Base-by-base conservation (phyloP, 148 eudicot species). In the Rhododendron molle region DNA sequence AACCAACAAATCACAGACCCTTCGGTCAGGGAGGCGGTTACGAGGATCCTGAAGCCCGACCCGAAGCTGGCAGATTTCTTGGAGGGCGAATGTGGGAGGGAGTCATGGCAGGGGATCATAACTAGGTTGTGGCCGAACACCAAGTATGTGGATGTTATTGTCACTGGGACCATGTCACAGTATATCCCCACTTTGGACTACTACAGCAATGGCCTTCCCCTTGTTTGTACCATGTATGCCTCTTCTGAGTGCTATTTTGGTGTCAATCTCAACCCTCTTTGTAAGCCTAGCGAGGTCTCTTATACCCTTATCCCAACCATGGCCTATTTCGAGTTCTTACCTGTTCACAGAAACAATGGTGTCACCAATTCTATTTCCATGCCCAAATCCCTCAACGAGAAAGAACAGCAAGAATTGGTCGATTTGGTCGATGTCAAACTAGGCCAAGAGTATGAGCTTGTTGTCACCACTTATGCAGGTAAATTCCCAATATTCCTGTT, bases 201-300 rank as follows among this genome's bases (percentile, higher is more conserved):
- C 81, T 93, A 92, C 82, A 91, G 94, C 82, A 93, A 94, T 85
- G 95, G 96, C 32, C 76, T 95, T 16, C 98, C 98, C 23, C 86
- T 93, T 26, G 98, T 95, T 49, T 95, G 94, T 82, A 93, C 96
- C 46, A 93, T 93, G 96, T 95, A 95, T 81, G 96, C 95, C 2
- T 95, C 98, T 0, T 95, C 96, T 0, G 96, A 95, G 90, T 93
- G 96, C 60, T 93, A 93, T 83, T 95, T 95, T 85, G 98, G 98
- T 50, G 92, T 95, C 36, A 95, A 95, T 83, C 87, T 95, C 21
- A 92, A 93, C 89, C 98, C 96, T 1, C 86, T 95, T 38, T 92
- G 95, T 40, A 92, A 92, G 81, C 98, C 98, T 11, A 88, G 92
- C 52, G 96, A 95, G 23, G 98, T 93, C 13, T 85, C 93, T 1